Base-by-base conservation (phyloP, 805 yeast genomes). In the Candida andamanensis region DNA sequence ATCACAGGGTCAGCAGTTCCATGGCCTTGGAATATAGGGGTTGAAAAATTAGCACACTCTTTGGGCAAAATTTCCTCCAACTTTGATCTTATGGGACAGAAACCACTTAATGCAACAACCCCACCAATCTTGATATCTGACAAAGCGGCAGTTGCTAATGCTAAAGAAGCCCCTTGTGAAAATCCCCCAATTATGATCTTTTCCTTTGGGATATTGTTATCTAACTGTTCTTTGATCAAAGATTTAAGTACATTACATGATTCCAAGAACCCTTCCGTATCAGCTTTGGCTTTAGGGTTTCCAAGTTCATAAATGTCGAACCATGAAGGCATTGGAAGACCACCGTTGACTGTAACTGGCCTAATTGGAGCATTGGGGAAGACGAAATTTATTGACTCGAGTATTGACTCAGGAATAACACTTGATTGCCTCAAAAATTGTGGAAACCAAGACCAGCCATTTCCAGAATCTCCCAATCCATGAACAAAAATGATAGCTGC, bases 181-280 rank as follows among this genome's bases (percentile, higher is more conserved):
- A 92, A 92, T 0, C 98, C 98, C 21, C 97, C 97, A 36, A 92
- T 64, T n/a, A 92, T 63, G 28, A 92, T 82, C 32, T 82, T 74
- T 12, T 75, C 76, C 0, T 81, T 64, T 4, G 74, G 67, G 21
- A 83, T 70, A 7, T 80, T 76, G 5, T 47, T 45, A 6, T 70
- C 72, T 11, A 72, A 60, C 43, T 80, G 77, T 34, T 76, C 76
- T 14, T 69, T 53, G 26, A 82, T 65, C 41, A 69, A 60, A 1
- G 46, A 45, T 30, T 69, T 62, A 15, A 80, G 60, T 3, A 56
- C 45, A 1, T 67, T 65, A 27, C 76, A 59, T 9, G 78, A 62
- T 32, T 63, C 61, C 45, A 74, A 48, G 48, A 71, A 76, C 2
- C 87, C 86, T 1, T 45, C 60, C 6, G 51, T 56, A 46, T 82